phyloP scores from a whole-genome alignment of 2,329 filamentous ascomycete species.

The Fusarium concolor region DNA sequence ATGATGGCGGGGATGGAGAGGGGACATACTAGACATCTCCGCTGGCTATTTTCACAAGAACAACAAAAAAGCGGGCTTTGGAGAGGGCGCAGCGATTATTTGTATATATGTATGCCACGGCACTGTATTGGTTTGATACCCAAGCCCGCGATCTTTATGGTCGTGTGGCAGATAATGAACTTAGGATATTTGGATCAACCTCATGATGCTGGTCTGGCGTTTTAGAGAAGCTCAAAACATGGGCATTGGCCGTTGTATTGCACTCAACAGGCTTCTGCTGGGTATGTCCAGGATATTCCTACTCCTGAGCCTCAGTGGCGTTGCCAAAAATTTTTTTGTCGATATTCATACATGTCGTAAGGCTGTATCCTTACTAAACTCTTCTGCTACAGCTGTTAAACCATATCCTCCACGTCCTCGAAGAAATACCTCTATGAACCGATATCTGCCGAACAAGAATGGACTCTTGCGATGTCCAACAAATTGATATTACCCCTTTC shows the following conservation, averaged over 20 bases:
- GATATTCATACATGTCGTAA: conserved; percentile 48
- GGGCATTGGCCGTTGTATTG: no score
- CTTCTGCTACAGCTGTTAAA: conserved; percentile 14
- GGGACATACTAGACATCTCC: conserved; percentile 50
- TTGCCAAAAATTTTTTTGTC: conserved; percentile 7
- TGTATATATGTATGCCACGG: conserved; percentile 35
- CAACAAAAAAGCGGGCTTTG: conserved; percentile 13
- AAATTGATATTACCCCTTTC: conserved; percentile 24
- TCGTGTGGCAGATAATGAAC: conserved; percentile 43
- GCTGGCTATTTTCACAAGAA: not conserved
- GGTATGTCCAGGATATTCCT: not conserved
- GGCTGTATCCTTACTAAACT: conserved; percentile 23
- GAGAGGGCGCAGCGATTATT: conserved; percentile 25
- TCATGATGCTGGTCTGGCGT: not conserved
- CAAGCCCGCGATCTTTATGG: conserved; percentile 32
- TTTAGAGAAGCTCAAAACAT: not conserved
- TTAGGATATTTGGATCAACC: conserved; percentile 12
- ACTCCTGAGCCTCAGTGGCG: conserved; percentile 1
- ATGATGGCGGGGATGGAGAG: conserved; percentile 64
- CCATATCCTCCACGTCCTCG: conserved; percentile 1
- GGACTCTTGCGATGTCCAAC: conserved; percentile 25
- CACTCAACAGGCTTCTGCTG: not conserved
- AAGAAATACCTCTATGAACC: conserved; percentile 8
- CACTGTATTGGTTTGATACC: conserved; percentile 45
- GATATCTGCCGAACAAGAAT: conserved; percentile 2